Evolutionary conservation across 805 yeast species (phyloP), one percentile per base, ranked within the genome.

Genomic region (Debaryomyces prosopidis): DNA sequence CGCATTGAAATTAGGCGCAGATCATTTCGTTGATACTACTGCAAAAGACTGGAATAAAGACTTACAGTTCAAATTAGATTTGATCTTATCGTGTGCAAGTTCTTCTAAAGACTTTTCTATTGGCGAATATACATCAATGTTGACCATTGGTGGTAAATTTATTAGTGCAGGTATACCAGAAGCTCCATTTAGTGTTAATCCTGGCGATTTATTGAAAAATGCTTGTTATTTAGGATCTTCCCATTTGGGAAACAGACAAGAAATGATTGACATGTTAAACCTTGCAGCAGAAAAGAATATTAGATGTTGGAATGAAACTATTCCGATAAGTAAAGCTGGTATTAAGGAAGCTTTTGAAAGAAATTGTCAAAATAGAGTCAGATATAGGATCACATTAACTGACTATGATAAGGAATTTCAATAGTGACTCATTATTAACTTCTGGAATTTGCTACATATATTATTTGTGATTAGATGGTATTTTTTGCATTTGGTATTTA

Each of bases 341-440:
- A 56, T 66, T 35, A 53, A 60, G 18, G 53, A 59, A 45, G 77
- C 72, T 5, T 60, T 72, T 56, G 58, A 57, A 33, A 62, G 66
- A 44, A 59, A 66, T 44, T 51, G 61, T 36, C 46, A 62, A 15
- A 65, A 66, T 40, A 69, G 63, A 23, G 71, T 68, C 42, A 62
- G 65, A 42, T 73, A 71, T 63, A 77, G 89, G 69, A 79, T 79
- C 56, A 84, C 83, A 3, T 68, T 84, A 50, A 76, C 78, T 42
- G 81, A 78, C 18, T 81, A 68, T 62, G 79, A 81, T 53, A 67
- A 77, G 58, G 28, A 36, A 17, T 44, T 44, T 38, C 2, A 23
- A 23, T 2, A 23, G 9, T 23, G 26, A 23, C 9, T 23, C 9
- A 7, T 23, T 23, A 23, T 23, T 10, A 23, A 10, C 26, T 23